Percentiles rank a stretch among this genome's conserved stretches.
phyloP scores from a whole-genome alignment of 176 grass and related monocot species.

The Alloteropsis semialata region DNA sequence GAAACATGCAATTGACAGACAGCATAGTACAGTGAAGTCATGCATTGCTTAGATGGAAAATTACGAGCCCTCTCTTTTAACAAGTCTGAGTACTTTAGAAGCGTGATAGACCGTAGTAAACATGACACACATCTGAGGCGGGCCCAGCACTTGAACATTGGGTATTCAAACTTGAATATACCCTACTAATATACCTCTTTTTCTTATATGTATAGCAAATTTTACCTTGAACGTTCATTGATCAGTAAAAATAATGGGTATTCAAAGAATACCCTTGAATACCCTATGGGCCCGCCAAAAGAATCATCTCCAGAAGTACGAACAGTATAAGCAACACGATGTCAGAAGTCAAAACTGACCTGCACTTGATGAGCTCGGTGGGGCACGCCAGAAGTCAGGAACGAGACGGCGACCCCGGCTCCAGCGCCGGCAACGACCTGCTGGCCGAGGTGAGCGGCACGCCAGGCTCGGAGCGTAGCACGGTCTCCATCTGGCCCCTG shows the following conservation, averaged over 20 bases:
- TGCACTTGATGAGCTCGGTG: slow-evolving; percentile 90
- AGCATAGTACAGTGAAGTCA: background rate
- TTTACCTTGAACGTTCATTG: too few relatives aligned
- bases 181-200: too few relatives aligned
- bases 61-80: too few relatives aligned
- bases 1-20: background rate
- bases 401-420: slow-evolving; percentile 71
- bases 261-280: too few relatives aligned
- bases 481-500: slow-evolving; percentile 75
- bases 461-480: slow-evolving; percentile 60
- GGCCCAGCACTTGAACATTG: too few relatives aligned
- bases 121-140: too few relatives aligned
- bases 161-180: too few relatives aligned
- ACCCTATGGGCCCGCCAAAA: too few relatives aligned
- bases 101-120: too few relatives aligned
- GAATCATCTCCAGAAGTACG: background rate
- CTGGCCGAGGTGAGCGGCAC: slow-evolving; percentile 52
- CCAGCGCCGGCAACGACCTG: slow-evolving; percentile 71
- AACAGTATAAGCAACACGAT: background rate
- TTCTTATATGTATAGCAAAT: too few relatives aligned
- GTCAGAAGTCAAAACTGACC: slow-evolving; percentile 31
- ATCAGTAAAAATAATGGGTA: too few relatives aligned
- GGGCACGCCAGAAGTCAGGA: slow-evolving; percentile 82
- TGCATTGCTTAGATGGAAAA: background rate
- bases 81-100: too few relatives aligned